These are phyloP conservation scores for Raddia distichophylla DNA, from an alignment of 176 grass and related monocot species.

Conservation along the genomic window DNA sequence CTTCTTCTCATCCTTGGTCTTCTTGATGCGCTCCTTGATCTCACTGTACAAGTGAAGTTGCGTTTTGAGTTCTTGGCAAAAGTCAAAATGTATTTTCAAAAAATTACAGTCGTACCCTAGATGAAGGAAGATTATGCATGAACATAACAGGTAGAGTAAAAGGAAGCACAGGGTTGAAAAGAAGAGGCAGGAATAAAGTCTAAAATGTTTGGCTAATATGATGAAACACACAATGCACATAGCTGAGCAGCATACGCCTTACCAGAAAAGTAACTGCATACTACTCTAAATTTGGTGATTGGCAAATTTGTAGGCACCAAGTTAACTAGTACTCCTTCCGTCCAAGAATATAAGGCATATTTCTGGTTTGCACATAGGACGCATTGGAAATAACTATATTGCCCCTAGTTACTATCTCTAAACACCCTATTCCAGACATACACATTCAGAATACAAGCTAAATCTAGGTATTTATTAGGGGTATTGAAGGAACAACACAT, in stretches of 20 bases:
- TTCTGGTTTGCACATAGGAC: no score
- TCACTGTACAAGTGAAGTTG: constrained; percentile 30
- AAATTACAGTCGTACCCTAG: no score
- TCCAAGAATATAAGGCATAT: no score
- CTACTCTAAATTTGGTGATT: neutral
- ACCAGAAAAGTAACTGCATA: neutral
- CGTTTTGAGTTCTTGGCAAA: neutral
- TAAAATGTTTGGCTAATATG: neutral
- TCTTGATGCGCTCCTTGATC: constrained; percentile 68
- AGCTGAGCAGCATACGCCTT: neutral
- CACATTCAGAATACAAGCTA: no score
- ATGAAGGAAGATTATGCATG: neutral
- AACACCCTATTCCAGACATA: no score
- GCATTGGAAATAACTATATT: no score
- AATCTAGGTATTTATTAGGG: no score
- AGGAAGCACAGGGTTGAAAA: neutral
- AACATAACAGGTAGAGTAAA: neutral
- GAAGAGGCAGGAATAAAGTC: neutral
- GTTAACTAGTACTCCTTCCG: no score
- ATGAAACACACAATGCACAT: neutral
- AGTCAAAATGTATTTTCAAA: neutral
- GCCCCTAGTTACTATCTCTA: no score
- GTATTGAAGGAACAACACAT: no score
- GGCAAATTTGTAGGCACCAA: neutral
- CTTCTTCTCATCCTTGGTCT: constrained; percentile 61